Evolutionary conservation across 129 eudicot species (phyloP).

Genomic region (Lactuca sativa): DNA sequence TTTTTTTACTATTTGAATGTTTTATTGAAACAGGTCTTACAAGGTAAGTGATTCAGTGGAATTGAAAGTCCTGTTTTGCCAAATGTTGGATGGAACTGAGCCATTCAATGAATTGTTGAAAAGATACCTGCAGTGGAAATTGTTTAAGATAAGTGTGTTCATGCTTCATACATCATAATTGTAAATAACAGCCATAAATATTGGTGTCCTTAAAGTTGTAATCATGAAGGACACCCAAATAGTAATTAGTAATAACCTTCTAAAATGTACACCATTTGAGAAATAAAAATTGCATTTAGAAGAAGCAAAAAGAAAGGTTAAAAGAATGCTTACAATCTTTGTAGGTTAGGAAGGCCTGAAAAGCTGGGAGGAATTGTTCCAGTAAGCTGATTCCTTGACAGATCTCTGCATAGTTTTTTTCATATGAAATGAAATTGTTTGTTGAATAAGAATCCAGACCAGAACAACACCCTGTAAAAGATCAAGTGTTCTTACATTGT

Average conservation of each 20-base stretch:
- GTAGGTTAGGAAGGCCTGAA: slow-evolving; percentile 71
- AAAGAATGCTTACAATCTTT: slow-evolving; percentile 62
- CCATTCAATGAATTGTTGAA: slow-evolving; percentile 73
- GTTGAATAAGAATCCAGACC: neutral
- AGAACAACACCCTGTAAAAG: neutral
- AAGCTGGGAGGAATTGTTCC: slow-evolving; percentile 73
- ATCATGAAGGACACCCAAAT: neutral
- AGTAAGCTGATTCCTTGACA: slow-evolving; percentile 64
- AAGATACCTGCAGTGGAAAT: slow-evolving; percentile 57
- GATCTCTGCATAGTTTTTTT: slow-evolving; percentile 52
- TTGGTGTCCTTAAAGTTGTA: neutral
- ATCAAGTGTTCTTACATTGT: slow-evolving; percentile 63
- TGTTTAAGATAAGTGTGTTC: slow-evolving; percentile 15
- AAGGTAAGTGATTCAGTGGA: slow-evolving; percentile 44
- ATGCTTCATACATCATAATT: slow-evolving; percentile 11
- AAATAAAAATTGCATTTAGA: neutral
- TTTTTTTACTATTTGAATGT: slow-evolving; percentile 3
- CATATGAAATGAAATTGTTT: neutral
- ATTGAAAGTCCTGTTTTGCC: slow-evolving; percentile 68
- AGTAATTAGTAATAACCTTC: slow-evolving; percentile 1
- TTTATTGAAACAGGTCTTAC: slow-evolving; percentile 47
- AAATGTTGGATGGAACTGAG: slow-evolving; percentile 67
- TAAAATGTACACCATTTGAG: neutral
- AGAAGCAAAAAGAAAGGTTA: slow-evolving; percentile 19
- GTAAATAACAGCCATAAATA: neutral